A percentile compares a stretch with the other conserved stretches of the same genome.
These are phyloP conservation scores for Musa balbisiana DNA, from an alignment of 202 grass and related monocot species.

Conservation along the genomic window DNA sequence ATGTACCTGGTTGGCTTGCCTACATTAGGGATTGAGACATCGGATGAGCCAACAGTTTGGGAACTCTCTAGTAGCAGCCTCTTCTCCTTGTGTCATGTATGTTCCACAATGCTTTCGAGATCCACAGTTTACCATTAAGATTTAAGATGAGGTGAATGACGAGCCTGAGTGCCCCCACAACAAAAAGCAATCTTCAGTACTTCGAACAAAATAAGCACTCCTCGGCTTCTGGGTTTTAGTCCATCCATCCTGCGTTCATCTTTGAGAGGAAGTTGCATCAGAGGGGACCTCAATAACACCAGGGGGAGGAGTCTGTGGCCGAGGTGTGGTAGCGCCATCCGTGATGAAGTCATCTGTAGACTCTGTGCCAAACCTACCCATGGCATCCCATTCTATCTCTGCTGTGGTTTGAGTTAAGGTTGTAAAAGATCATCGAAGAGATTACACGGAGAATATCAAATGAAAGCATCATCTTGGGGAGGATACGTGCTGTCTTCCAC, in stretches of 20 bases:
- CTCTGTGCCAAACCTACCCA: slow-evolving; percentile 1
- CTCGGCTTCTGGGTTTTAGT: neutral
- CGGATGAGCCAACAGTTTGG: too few relatives aligned
- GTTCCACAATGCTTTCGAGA: too few relatives aligned
- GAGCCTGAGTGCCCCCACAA: too few relatives aligned
- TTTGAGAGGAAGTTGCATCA: neutral
- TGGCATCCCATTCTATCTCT: slow-evolving; percentile 6
- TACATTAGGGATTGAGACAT: too few relatives aligned
- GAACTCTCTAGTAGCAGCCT: too few relatives aligned
- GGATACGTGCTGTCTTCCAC: slow-evolving; percentile 70
- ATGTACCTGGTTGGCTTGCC: too few relatives aligned
- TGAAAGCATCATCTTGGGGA: slow-evolving; percentile 18
- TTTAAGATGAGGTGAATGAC: too few relatives aligned
- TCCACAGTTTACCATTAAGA: too few relatives aligned
- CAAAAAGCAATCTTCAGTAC: too few relatives aligned
- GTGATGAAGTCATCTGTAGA: slow-evolving; percentile 8
- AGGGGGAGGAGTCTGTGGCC: slow-evolving; percentile 2
- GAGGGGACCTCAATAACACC: neutral
- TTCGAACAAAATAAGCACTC: too few relatives aligned
- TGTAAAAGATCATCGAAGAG: neutral
- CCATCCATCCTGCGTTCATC: neutral
- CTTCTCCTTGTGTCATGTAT: too few relatives aligned
- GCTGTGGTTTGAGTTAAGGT: slow-evolving; percentile 15
- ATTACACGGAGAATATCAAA: neutral
- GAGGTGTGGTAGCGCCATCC: neutral